Evolutionary conservation across 768 basidiomycete genomes (phyloP), one percentile per base, ranked within the genome.

Genomic region (Agrocybe chaxingu): DNA sequence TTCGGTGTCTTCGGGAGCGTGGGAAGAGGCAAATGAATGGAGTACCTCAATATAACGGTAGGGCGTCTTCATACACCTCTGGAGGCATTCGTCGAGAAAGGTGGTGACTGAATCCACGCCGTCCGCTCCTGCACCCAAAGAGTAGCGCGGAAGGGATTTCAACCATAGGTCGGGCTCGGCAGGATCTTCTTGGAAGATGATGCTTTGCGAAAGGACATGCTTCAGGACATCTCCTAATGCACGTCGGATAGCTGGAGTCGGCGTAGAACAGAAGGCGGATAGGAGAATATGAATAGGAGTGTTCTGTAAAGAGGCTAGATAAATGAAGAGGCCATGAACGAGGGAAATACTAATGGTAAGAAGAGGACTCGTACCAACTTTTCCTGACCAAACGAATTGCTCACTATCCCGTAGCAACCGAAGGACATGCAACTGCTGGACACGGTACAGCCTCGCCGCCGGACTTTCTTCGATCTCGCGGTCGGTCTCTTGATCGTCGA

Each of bases 31-130:
- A 16, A 82, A 61, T 0, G 66, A 59, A 5, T 76, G 64, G 54
- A 85, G 66, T 18, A 84, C 84, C 58, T 97, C 94, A 47, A 96
- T 75, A 62, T 96, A 98, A 29, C 82, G 79, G 63, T 93, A 89
- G 0, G 92, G 90, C 2, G 86, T 87, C 66, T 88, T 92, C 55
- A 86, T 62, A 57, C 87, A 93, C 12, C 90, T 77, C 50, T 87
- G 85, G 2, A 89, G 75, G 60, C 92, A 96, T 45, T 94, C 92
- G 55, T 98, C 95, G 8, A 97, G 58, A 69, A 97, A 93, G 0
- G 66, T 51, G 12, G 87, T 69, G 24, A 85, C 24, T 24, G 24
- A 24, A 24, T 24, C 24, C 24, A 24, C 79, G 38, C 74, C 72
- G 5, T 76, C 74, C 8, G 71, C 70, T 67, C 87, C 88, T 40